phyloP scores from a whole-genome alignment of 257 asterid genomes.

The Solanum etuberosum region DNA sequence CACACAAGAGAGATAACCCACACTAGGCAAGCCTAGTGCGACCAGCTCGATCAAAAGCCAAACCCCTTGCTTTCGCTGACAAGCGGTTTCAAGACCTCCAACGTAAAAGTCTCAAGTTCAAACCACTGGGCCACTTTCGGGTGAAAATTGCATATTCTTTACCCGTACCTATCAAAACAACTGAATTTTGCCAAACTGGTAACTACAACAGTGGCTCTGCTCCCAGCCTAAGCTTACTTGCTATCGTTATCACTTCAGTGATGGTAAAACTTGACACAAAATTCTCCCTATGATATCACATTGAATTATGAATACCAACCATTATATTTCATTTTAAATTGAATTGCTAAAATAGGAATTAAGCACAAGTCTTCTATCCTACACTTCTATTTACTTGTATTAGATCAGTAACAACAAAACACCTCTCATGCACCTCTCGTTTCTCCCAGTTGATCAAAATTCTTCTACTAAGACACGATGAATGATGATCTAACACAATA shows the following conservation, averaged over 20 bases:
- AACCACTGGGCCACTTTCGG: too few relatives aligned
- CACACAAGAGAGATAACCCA: too few relatives aligned
- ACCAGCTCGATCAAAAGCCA: too few relatives aligned
- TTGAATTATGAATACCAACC: background rate
- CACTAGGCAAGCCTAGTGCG: too few relatives aligned
- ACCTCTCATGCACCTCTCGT: too few relatives aligned
- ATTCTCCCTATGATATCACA: background rate
- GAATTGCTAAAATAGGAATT: too few relatives aligned
- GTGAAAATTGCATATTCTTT: background rate
- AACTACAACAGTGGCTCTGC: background rate
- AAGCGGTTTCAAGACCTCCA: too few relatives aligned
- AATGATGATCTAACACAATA: background rate
- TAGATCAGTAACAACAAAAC: too few relatives aligned
- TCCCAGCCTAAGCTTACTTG: too few relatives aligned
- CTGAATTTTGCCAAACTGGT: background rate
- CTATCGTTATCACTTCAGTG: background rate
- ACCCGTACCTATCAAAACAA: background rate
- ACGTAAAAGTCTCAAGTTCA: too few relatives aligned
- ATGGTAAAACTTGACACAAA: background rate
- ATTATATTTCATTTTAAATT: background rate
- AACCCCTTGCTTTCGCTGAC: fast-evolving
- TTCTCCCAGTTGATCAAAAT: background rate
- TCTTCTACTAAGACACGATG: background rate
- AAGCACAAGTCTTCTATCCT: too few relatives aligned
- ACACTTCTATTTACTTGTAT: too few relatives aligned